phyloP scores from a whole-genome alignment of 2,329 filamentous ascomycete genomes.

The Tolypocladium tundrense region DNA sequence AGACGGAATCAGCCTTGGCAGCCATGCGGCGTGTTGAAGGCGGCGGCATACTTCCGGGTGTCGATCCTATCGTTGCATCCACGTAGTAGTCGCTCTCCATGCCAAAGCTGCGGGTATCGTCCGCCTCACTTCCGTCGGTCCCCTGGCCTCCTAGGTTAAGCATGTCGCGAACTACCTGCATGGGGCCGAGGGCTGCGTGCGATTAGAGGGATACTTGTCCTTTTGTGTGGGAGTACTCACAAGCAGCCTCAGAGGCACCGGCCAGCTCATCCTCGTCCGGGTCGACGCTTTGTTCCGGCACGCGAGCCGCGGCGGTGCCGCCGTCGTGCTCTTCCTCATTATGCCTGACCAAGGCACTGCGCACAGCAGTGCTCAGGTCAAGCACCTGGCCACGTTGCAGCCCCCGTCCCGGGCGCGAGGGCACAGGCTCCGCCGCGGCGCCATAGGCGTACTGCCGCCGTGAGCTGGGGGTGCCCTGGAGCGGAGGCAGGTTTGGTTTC shows the following conservation, averaged over 20 bases:
- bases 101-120: conserved; percentile 23
- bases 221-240: neutral
- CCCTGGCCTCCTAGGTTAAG: neutral
- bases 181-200: neutral
- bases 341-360: conserved; percentile 13
- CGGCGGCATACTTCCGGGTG: conserved; percentile 8
- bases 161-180: neutral
- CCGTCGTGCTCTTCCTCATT: conserved; percentile 3
- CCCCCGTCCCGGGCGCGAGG: conserved; percentile 9
- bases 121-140: conserved; percentile 13
- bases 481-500: conserved; percentile 14
- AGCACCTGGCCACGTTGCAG: conserved; percentile 7
- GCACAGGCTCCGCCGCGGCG: conserved; percentile 22
- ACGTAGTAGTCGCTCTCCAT: conserved; percentile 25
- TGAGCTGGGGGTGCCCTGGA: conserved; percentile 22
- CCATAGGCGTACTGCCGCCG: conserved; percentile 28
- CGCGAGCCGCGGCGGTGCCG: neutral
- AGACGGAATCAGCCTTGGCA: neutral
- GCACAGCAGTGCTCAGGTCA: conserved; percentile 19
- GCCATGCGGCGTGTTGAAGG: neutral
- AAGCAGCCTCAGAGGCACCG: neutral
- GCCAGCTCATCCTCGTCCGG: conserved; percentile 13
- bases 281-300: neutral
- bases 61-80: conserved; percentile 25
- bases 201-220: neutral